Conservation (phyloP, 768 basidiomycete species). For the Tephrocybe sp. region DNA sequence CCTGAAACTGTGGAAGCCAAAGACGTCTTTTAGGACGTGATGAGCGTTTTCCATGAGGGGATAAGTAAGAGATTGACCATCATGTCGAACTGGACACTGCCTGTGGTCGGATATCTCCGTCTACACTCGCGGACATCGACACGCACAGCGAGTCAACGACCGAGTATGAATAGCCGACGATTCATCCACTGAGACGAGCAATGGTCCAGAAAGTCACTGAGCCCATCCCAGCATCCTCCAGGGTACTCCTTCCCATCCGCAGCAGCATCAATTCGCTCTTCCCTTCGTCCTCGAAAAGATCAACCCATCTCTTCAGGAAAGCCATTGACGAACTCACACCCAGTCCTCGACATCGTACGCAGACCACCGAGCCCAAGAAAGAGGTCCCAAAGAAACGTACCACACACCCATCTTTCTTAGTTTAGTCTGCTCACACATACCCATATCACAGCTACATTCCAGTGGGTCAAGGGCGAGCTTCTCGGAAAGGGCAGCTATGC, state of each 20-base stretch:
- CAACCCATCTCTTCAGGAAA: neutral
- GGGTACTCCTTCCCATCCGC: neutral
- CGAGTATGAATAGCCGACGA: slow-evolving; percentile 14
- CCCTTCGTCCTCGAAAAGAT: neutral
- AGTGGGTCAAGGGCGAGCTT: slow-evolving; percentile 91
- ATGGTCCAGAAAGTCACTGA: slow-evolving; percentile 4
- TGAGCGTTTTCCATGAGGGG: slow-evolving; percentile 13
- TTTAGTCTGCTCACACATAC: neutral
- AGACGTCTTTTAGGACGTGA: slow-evolving; percentile 13
- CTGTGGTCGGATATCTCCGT: slow-evolving; percentile 16
- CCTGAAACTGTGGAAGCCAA: slow-evolving; percentile 9
- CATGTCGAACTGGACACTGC: neutral
- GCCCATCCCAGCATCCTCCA: slow-evolving; percentile 3
- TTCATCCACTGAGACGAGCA: neutral
- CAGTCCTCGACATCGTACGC: neutral
- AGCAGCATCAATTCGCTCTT: slow-evolving; percentile 1
- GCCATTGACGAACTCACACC: neutral
- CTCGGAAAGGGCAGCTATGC: slow-evolving; percentile 96
- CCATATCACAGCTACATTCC: slow-evolving; percentile 59
- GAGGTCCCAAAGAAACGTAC: slow-evolving; percentile 1
- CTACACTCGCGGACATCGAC: slow-evolving; percentile 1
- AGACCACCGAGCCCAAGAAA: slow-evolving; percentile 11
- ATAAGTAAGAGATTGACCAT: neutral
- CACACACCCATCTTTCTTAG: neutral
- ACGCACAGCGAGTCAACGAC: neutral